These are phyloP conservation scores for Colletotrichum liaoningense DNA, from an alignment of 2,329 filamentous ascomycete genomes.

Conservation along the genomic window DNA sequence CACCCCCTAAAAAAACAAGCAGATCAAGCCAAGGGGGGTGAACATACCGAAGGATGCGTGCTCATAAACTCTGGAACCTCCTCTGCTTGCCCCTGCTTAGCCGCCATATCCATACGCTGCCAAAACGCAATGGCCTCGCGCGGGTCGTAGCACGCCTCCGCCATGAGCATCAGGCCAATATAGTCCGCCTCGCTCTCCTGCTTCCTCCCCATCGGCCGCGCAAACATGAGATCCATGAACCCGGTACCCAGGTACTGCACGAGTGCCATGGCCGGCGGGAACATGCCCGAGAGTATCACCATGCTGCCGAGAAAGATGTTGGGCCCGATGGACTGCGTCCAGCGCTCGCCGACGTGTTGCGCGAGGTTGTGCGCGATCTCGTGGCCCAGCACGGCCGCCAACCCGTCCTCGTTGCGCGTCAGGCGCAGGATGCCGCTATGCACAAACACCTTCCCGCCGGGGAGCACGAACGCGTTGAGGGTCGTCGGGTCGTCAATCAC, in stretches of 20 bases:
- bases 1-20: not conserved
- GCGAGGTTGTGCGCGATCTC: slow-evolving; percentile 84
- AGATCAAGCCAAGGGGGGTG: not conserved
- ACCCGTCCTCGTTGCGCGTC: slow-evolving; percentile 73
- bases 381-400: slow-evolving; percentile 82
- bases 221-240: slow-evolving; percentile 72
- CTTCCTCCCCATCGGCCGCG: slow-evolving; percentile 73
- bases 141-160: slow-evolving; percentile 81
- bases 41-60: slow-evolving; percentile 78
- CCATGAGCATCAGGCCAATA: slow-evolving; percentile 86
- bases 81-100: slow-evolving; percentile 49
- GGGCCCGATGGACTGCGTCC: slow-evolving; percentile 63
- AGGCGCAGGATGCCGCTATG: slow-evolving; percentile 79
- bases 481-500: slow-evolving; percentile 76
- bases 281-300: slow-evolving; percentile 58
- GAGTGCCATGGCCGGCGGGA: slow-evolving; percentile 56
- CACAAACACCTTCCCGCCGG: slow-evolving; percentile 84
- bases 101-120: slow-evolving; percentile 71
- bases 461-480: slow-evolving; percentile 82
- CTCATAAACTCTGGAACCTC: slow-evolving; percentile 77
- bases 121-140: slow-evolving; percentile 74
- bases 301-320: slow-evolving; percentile 63
- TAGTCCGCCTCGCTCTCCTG: slow-evolving; percentile 85
- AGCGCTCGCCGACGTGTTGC: slow-evolving; percentile 73
- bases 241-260: slow-evolving; percentile 56